Base-by-base conservation (phyloP, 2,329 filamentous ascomycete species). In the Plectosphaerella sp. region DNA sequence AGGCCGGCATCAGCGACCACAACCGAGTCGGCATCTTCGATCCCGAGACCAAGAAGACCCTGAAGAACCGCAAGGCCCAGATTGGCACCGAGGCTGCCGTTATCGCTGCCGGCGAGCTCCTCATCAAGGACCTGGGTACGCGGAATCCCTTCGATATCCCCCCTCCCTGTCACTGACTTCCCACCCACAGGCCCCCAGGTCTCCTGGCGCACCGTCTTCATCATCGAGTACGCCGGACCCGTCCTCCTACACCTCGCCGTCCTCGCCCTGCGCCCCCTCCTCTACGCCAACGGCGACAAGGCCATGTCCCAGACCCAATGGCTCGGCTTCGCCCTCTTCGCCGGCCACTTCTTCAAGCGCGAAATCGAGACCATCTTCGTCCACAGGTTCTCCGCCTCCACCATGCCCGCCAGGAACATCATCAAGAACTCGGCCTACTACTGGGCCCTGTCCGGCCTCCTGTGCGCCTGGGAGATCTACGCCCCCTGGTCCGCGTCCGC, bases 401-500 rank as follows among this genome's bases (percentile, higher is more conserved):
- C 94, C 47, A 99, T 99, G 94, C 94, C 94, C 16, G 80, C 82
- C 53, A 74, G 72, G 65, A 96, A 96, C 77, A 90, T 99, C 67
- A 87, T 97, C 82, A 94, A 93, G 73, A 99, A 99, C 80, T 91
- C 87, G 59, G 83, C 82, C 59, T 93, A 97, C 77, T 99, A 99
- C 82, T 99, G 94, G 94, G 64, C 87, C 35, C 72, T 93, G 51
- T 87, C 88, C 5, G 94, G 94, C 47, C 66, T 91, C 24, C 82
- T 94, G 62, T 84, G 93, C 63, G 90, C 90, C 45, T 88, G 87
- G 73, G 92, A 88, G 77, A 82, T 94, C 62, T 97, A 97, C 75
- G 79, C 82, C 11, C 92, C 92, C 6, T 80, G 74, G 58, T 86
- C 88, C 5, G 77, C 83, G 15, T 82, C 91, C 1, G 85, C 88